Base-by-base conservation (phyloP, 2,329 filamentous ascomycete species). In the Colletotrichum tamarilloi region DNA sequence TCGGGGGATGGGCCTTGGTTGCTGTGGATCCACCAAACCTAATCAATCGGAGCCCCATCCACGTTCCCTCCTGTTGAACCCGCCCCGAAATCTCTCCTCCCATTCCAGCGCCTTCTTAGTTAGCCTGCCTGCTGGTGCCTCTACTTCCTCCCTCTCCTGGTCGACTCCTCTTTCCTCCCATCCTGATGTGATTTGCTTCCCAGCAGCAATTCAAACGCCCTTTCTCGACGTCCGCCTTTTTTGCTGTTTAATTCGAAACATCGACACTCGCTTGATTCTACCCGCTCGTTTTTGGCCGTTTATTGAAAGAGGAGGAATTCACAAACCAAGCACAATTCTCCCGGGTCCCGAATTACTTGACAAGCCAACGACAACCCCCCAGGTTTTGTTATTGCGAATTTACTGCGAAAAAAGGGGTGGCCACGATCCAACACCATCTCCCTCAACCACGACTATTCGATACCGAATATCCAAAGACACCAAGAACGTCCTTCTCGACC, bases 121-220 rank as follows among this genome's bases (percentile, higher is more conserved):
- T 49, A 22, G 42, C 42, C 42, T 49, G 42, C 8, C 19, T 49
- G 42, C 42, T 49, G 19, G 19, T 49, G 57, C 46, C 68, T 46
- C 60, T 42, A 64, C 52, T 32, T 30, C 9, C 14, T 35, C 63
- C 57, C 56, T 64, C 38, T 46, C 49, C 60, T 52, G 32, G 35
- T 55, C 63, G 11, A 56, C 30, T 62, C 52, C 53, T 22, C 22
- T 35, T 26, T 30, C 63, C 56, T 62, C 22, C 67, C 38, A 56
- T 30, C 26, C 56, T 62, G 26, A 68, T 62, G 56, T 62, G 70
- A 71, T 42, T 73, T 73, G 70, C 76, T 74, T 77, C 77, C 77
- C 67, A 62, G 56, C 62, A 65, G 68, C 64, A 72, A 59, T 62
- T 62, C 16, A 60, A 66, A 63, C 42, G 57, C 57, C 58, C n/a